These are phyloP conservation scores for Mytilinidion resinicola DNA, from an alignment of 495 filamentous ascomycete species.

Conservation along the genomic window DNA sequence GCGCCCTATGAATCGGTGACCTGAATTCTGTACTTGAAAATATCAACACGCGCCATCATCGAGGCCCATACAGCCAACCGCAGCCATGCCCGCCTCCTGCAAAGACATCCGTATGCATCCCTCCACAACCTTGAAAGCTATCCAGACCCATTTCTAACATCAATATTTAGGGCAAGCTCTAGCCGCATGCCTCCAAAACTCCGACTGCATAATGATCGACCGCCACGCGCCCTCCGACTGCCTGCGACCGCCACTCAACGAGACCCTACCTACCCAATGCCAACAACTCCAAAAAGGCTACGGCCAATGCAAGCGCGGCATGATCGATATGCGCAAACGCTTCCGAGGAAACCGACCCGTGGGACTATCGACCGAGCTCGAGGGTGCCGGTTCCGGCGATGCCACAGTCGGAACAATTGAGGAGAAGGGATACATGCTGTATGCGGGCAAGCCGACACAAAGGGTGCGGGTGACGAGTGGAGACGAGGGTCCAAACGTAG, in stretches of 20 bases:
- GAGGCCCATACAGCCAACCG: no score
- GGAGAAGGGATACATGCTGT: constrained; percentile 29
- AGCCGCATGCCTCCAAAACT: constrained; percentile 88
- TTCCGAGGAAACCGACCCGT: constrained; percentile 94
- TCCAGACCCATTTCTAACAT: not conserved
- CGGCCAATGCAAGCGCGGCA: constrained; percentile 88
- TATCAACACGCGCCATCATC: no score
- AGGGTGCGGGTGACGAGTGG: constrained; percentile 8
- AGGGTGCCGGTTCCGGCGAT: constrained; percentile 47
- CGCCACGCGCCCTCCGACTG: constrained; percentile 83
- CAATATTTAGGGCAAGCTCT: constrained; percentile 67
- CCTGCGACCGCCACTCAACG: constrained; percentile 67
- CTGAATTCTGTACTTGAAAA: no score
- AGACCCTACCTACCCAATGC: constrained; percentile 76
- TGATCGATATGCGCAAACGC: constrained; percentile 98
- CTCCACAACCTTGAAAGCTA: constrained; percentile 1
- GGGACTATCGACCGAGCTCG: constrained; percentile 54
- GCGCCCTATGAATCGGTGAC: no score
- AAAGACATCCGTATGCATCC: constrained; percentile 77
- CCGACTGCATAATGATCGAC: constrained; percentile 88
- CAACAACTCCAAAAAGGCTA: constrained; percentile 91
- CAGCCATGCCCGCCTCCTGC: constrained; percentile 87
- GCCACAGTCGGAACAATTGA: constrained; percentile 19
- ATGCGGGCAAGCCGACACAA: constrained; percentile 21
- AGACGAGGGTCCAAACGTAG: constrained; percentile 12